phyloP scores from a whole-genome alignment of 2,329 filamentous ascomycete species.

The Exophiala sp. region DNA sequence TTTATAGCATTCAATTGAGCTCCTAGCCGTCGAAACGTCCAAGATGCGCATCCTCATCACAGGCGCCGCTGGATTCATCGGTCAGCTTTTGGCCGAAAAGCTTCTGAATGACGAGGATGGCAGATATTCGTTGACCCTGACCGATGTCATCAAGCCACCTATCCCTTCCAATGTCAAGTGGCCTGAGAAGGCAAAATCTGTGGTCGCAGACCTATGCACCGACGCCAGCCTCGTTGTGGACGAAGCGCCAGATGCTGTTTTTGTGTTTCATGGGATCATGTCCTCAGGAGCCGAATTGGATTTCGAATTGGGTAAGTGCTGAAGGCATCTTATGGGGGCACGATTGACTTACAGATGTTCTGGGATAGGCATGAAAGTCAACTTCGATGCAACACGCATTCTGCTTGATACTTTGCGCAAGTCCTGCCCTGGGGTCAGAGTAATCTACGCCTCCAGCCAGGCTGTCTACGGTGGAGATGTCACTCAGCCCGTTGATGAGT shows the following conservation, averaged over 20 bases:
- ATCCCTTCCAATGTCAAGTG: too few species aligned
- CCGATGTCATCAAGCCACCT: too few species aligned
- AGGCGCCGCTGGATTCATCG: conserved; percentile 61
- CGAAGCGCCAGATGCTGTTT: too few species aligned
- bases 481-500: conserved; percentile 41
- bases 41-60: conserved; percentile 56
- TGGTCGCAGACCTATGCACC: conserved; percentile 34
- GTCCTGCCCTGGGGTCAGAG: conserved; percentile 51
- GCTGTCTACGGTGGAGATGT: conserved; percentile 56
- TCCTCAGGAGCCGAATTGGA: conserved; percentile 59
- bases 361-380: conserved; percentile 45
- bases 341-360: too few species aligned
- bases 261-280: conserved; percentile 61
- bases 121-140: too few species aligned
- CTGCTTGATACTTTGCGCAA: conserved; percentile 51
- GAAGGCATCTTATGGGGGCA: too few species aligned
- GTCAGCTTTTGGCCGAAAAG: conserved; percentile 55
- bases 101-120: conserved; percentile 43
- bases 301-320: conserved; percentile 49
- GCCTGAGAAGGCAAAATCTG: too few species aligned
- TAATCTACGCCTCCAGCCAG: conserved; percentile 59
- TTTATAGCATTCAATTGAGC: too few species aligned
- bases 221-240: conserved; percentile 21
- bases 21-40: too few species aligned
- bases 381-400: conserved; percentile 57